Conservation (phyloP, 2,329 filamentous ascomycete species). For the Colletotrichum sp. region DNA sequence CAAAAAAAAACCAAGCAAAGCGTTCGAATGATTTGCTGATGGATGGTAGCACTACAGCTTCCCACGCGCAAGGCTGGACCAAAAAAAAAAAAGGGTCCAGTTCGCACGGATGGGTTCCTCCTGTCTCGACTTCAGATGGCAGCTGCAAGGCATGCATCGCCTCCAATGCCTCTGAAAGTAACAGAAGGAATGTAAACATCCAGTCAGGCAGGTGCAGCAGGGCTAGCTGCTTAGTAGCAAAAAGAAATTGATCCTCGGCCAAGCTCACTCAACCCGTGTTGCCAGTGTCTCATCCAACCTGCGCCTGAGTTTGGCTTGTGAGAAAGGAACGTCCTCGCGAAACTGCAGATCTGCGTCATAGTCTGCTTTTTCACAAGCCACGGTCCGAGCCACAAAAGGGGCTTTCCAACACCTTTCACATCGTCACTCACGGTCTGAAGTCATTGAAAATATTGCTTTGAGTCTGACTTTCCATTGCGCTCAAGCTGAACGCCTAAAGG, state of each 20-base stretch:
- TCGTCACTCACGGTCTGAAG: background rate
- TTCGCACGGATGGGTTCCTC: background rate
- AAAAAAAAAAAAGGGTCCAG: background rate
- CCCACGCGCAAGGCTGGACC: background rate
- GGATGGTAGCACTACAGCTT: background rate
- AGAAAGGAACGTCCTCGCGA: background rate
- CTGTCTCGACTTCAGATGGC: background rate
- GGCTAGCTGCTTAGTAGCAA: background rate
- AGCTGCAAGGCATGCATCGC: background rate
- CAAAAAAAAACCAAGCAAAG: background rate
- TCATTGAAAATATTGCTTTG: background rate
- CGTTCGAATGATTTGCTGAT: background rate
- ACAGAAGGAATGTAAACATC: background rate
- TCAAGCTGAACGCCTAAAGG: slow-evolving; percentile 10
- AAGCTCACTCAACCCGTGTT: background rate
- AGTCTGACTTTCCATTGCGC: slow-evolving; percentile 9
- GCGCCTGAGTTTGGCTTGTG: background rate
- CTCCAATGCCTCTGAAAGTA: too few relatives aligned
- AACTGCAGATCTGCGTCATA: background rate
- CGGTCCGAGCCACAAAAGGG: background rate
- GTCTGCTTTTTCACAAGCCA: background rate
- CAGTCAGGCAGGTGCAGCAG: background rate
- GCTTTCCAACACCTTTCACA: background rate
- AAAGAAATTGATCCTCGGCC: background rate
- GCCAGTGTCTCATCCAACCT: background rate